Evolutionary conservation across 1,284 basidiomycete genomes (phyloP).

Genomic region (Bondarzewia mesenterica): DNA sequence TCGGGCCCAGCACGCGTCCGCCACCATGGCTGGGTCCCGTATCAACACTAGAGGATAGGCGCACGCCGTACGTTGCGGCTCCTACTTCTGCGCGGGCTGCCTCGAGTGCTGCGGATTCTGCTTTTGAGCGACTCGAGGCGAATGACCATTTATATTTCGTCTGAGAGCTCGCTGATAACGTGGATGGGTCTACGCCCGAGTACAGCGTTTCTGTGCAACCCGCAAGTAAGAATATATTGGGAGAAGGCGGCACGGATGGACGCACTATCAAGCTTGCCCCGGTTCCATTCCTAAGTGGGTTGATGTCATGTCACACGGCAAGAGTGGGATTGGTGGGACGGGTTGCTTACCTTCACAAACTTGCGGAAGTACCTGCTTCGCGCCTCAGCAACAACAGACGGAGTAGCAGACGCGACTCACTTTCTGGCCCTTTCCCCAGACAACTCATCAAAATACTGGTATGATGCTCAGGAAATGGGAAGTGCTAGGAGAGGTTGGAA

Average conservation of each 20-base stretch:
- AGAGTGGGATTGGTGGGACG: not conserved
- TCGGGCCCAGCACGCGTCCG: constrained; percentile 51
- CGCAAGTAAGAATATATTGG: not conserved
- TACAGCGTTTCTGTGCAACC: constrained; percentile 46
- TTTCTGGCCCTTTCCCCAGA: constrained; percentile 67
- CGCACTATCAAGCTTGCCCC: constrained; percentile 58
- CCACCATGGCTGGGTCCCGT: constrained; percentile 20
- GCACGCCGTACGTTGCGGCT: constrained; percentile 43
- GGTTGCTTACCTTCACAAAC: constrained; percentile 57
- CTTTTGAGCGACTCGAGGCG: constrained; percentile 34
- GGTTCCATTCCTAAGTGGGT: constrained; percentile 51
- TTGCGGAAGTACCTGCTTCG: constrained; percentile 69
- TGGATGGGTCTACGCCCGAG: constrained; percentile 42
- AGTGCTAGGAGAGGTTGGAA: constrained; percentile 4
- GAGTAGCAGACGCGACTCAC: constrained; percentile 30
- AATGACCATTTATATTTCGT: constrained; percentile 59
- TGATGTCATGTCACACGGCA: too few species aligned
- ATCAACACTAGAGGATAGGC: constrained; percentile 6
- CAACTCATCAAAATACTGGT: constrained; percentile 69
- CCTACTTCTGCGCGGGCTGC: constrained; percentile 52
- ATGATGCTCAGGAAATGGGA: not conserved
- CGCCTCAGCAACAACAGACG: constrained; percentile 20
- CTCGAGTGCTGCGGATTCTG: constrained; percentile 47
- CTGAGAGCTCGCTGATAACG: constrained; percentile 43
- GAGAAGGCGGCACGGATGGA: not conserved